Base-by-base conservation (phyloP, 139 green algal species). In the Asterochloris sp. region DNA sequence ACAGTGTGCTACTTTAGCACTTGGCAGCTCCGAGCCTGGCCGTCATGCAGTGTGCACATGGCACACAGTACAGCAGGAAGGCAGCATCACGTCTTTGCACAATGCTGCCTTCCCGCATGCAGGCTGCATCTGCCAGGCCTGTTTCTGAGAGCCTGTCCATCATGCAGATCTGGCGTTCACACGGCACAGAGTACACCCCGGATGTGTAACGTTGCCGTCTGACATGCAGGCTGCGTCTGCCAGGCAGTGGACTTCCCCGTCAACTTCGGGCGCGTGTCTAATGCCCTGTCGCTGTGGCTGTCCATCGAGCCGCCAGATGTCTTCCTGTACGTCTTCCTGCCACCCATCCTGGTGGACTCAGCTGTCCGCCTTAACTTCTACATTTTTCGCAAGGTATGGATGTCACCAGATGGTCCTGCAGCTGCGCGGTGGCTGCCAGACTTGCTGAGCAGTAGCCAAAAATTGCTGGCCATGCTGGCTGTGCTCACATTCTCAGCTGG, bases 241-340 rank as follows among this genome's bases (percentile, higher is more conserved):
- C 83, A 90, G 66, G 71, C 62, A 15, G 1, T 88, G 10, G 79
- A 84, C 19, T 85, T 87, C 21, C 84, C 84, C 11, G n/a, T 87
- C 82, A 90, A 90, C 28, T 69, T 86, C 38, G 84, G 86, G 11
- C 82, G 78, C 66, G 78, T 83, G 2, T 76, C 71, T 23, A 79
- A 83, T 76, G 62, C 69, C 61, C 74, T 86, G 26, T 47, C 85
- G 17, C 29, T 81, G 21, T 78, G 64, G 23, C 71, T 83, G 68
- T 79, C 78, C 21, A 88, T 91, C 54, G 71, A 88, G 73, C 93
- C 93, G 11, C 78, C 86, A 69, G 90, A 93, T 64, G 79, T 96
- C 60, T 96, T 98, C 78, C 91, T 97, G 75, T 98, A 93, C 67
- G 88, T 95, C n/a, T 98, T 98, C 84, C 84, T 98, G 85, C 95